Conservation (phyloP, 495 filamentous ascomycete genomes). For the Xylaria acuta region DNA sequence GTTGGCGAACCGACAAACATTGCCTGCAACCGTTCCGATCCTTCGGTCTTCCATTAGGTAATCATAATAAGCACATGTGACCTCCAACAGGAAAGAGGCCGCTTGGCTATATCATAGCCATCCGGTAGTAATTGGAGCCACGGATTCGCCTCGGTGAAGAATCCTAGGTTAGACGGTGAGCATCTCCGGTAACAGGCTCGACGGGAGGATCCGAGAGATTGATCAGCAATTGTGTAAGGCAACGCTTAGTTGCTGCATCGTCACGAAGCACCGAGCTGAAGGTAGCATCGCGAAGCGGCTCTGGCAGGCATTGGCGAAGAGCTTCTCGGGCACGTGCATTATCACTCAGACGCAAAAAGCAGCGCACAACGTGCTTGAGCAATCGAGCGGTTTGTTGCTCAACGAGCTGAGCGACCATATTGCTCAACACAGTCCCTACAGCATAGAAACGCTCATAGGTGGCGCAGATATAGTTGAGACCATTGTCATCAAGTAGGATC, state of each 20-base stretch:
- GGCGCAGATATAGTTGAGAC: slow-evolving; percentile 97
- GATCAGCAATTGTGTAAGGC: slow-evolving; percentile 93
- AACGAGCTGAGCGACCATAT: slow-evolving; percentile 97
- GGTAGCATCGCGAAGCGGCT: slow-evolving; percentile 94
- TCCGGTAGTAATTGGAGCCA: neutral
- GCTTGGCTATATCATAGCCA: neutral
- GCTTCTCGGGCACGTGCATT: slow-evolving; percentile 96
- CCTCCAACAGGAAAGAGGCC: neutral
- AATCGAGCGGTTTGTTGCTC: slow-evolving; percentile 96
- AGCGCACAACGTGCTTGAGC: slow-evolving; percentile 97
- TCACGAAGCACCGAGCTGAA: slow-evolving; percentile 96
- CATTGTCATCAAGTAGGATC: slow-evolving; percentile 95
- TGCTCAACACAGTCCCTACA: slow-evolving; percentile 95
- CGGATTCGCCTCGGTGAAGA: neutral
- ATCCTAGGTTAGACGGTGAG: slow-evolving; percentile 23
- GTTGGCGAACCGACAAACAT: slow-evolving; percentile 4
- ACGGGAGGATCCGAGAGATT: slow-evolving; percentile 94
- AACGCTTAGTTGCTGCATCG: slow-evolving; percentile 97
- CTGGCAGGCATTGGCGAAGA: slow-evolving; percentile 93
- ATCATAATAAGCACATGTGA: slow-evolving; percentile 10
- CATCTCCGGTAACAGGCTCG: slow-evolving; percentile 55
- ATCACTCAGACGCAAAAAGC: slow-evolving; percentile 95
- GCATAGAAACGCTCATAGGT: slow-evolving; percentile 99
- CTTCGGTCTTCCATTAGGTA: slow-evolving; percentile 13
- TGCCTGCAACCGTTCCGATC: neutral